Evolutionary conservation across 2,329 filamentous ascomycete species (phyloP), one percentile per base, ranked within the genome.

Genomic region (Fusarium equiseti): DNA sequence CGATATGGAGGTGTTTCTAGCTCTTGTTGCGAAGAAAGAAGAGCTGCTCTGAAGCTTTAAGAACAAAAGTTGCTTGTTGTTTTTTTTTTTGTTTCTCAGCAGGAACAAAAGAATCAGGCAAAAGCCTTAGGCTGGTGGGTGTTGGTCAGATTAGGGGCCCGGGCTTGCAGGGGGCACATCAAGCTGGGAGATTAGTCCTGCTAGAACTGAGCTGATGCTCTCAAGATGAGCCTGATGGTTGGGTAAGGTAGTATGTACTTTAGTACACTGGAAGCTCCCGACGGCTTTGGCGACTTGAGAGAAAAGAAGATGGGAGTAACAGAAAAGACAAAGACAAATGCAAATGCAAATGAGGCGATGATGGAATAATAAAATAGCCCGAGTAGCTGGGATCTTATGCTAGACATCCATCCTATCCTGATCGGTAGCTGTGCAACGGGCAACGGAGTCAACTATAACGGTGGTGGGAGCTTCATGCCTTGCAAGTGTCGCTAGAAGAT

Each of bases 351-450:
- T 46, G 63, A 50, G 59, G 70, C 53, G 54, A 73, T 45, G 70
- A 40, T 58, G 57, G 53, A 70, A 68, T 73, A 73, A 73, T 72
- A 73, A 73, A 70, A 62, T 59, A 55, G 60, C 31, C 66, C 52
- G 53, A 62, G 49, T 62, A 60, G 69, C 63, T 63, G 51, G 68
- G 69, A 54, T 53, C 55, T 51, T 18, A 53, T 58, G 45, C 59
- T 59, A 68, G 59, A 59, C 50, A 69, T 53, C 54, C 54, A 52
- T 56, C 49, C 32, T 58, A 61, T 54, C 49, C 62, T 66, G 51
- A 45, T 58, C 67, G 50, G 71, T 76, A 73, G 59, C 71, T 70
- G 72, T 76, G 74, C 74, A 76, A 76, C 74, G 71, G 70, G 71
- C 74, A 75, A 76, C 73, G 68, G 64, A 38, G 71, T 48, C 62